Base-by-base conservation (phyloP, 495 filamentous ascomycete species). In the Lophium mytilinum region DNA sequence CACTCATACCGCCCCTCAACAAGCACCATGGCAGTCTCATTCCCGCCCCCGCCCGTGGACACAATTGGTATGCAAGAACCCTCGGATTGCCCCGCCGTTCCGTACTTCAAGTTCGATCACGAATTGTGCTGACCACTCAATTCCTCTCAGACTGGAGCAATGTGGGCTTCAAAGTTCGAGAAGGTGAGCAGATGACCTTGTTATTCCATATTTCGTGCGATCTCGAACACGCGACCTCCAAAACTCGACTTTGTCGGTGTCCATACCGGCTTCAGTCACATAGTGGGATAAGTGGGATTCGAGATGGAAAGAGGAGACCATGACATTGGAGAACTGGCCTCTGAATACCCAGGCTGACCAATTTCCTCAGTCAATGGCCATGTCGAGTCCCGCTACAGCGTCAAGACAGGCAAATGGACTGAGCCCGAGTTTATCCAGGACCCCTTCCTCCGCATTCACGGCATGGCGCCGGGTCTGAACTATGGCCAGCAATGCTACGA, bases 401-500 rank as follows among this genome's bases (percentile, higher is more conserved):
- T 80, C 56, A 77, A 81, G 58, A 84, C 81, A n/a, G 80, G 79
- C 17, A 66, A 83, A 77, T 96, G 90, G 90, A 80, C 83, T 0
- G 50, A 81, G 17, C 89, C 85, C 9, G 61, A 74, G 55, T 91
- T 94, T 75, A 76, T 95, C 55, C 68, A 75, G 15, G 85, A 89
- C 62, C 90, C 90, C 4, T 88, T 77, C 74, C 80, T 96, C 55
- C 78, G 79, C 52, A 80, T 96, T 64, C 91, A 95, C 72, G 90
- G 90, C 57, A 89, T 96, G 84, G 82, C 88, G 0, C 91, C 90
- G 0, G 91, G 78, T 36, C 80, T 96, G 42, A 96, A 96, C 77
- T 96, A 96, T 68, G 90, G 86, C 41, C 87, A 93, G 63, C 90
- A 96, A 75, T 90, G 88, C 47, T 96, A 91, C 78, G 90, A 96